Conservation (phyloP, 306 rosid genomes). For the Medicago lupulina region DNA sequence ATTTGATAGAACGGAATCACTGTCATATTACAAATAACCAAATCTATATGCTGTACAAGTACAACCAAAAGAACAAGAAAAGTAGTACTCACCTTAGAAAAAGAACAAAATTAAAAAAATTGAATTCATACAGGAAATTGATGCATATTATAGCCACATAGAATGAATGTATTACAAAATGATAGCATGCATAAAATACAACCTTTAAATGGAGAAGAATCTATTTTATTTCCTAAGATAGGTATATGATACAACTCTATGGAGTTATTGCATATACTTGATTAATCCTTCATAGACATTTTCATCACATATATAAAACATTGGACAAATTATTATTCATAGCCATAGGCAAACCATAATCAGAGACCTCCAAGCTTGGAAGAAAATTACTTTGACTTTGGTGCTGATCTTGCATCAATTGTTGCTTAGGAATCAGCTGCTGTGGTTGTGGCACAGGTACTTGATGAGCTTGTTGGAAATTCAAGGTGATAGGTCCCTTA, state of each 20-base stretch:
- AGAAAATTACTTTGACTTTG: neutral
- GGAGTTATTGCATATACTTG: conserved; percentile 16
- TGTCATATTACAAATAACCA: no score
- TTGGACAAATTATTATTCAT: conserved; percentile 32
- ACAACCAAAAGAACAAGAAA: no score
- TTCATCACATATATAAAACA: conserved; percentile 33
- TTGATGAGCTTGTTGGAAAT: conserved; percentile 51
- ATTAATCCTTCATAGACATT: neutral
- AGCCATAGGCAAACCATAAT: neutral
- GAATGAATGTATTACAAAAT: neutral
- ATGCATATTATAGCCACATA: neutral
- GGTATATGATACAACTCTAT: neutral
- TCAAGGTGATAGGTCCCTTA: conserved; percentile 71
- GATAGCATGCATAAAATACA: neutral
- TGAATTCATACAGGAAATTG: conserved; percentile 18
- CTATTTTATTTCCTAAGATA: neutral
- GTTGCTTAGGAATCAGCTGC: neutral
- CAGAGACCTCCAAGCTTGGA: neutral
- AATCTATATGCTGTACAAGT: no score
- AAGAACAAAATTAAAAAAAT: neutral
- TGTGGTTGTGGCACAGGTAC: conserved; percentile 14
- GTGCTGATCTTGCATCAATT: conserved; percentile 21
- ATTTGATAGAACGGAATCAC: no score
- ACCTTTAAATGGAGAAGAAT: neutral
- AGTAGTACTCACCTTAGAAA: neutral